Conservation (phyloP, 1,284 basidiomycete genomes). For the Fomitopsis palustris region DNA sequence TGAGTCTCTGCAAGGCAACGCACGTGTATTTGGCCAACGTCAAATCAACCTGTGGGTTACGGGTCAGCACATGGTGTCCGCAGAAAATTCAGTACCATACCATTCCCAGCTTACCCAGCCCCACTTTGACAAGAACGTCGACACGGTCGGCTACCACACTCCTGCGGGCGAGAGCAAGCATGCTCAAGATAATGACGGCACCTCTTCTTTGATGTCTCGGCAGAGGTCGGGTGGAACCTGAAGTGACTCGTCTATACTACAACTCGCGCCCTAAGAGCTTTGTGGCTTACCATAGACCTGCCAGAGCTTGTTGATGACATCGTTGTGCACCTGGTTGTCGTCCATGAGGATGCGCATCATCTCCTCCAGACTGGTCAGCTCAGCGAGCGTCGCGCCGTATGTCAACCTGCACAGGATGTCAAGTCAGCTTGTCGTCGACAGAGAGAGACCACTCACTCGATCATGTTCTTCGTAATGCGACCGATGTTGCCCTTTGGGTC, state of each 20-base stretch:
- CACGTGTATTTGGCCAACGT: constrained; percentile 92
- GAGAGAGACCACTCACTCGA: constrained; percentile 61
- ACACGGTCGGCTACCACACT: constrained; percentile 87
- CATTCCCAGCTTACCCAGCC: constrained; percentile 85
- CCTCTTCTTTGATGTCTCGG: constrained; percentile 86
- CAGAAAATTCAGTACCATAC: constrained; percentile 34
- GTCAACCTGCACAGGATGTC: constrained; percentile 57
- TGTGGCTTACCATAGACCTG: constrained; percentile 81
- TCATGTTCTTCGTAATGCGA: constrained; percentile 97
- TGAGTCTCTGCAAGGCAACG: constrained; percentile 87
- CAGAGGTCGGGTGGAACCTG: constrained; percentile 71
- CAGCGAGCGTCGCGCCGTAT: constrained; percentile 89
- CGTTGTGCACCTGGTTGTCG: constrained; percentile 74
- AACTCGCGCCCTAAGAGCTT: background rate
- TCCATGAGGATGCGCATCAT: constrained; percentile 96
- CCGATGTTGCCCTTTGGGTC: constrained; percentile 85
- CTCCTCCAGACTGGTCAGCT: constrained; percentile 94
- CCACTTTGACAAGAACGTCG: constrained; percentile 83
- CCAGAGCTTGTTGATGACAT: constrained; percentile 92
- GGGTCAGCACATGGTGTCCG: background rate
- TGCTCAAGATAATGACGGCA: constrained; percentile 92
- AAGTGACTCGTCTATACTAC: background rate
- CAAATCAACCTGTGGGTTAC: constrained; percentile 64
- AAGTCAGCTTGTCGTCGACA: background rate
- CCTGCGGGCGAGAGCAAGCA: constrained; percentile 87